Conservation (phyloP, 2,329 filamentous ascomycete genomes). For the Xylariales sp. region DNA sequence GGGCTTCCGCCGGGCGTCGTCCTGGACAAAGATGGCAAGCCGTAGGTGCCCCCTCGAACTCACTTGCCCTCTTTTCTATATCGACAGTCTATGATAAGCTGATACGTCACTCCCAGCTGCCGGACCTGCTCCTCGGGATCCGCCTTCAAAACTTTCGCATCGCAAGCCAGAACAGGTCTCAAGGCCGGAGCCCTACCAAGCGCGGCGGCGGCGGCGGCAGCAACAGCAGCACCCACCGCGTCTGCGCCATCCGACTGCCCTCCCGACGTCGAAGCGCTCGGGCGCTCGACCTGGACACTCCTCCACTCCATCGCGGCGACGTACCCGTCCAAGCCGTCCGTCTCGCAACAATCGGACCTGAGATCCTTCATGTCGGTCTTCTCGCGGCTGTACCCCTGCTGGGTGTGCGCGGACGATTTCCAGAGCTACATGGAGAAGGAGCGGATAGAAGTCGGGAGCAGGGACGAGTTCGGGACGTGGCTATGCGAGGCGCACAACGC, state of each 20-base stretch:
- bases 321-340: conserved; percentile 69
- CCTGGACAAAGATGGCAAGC: conserved; percentile 76
- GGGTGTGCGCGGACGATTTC: conserved; percentile 92
- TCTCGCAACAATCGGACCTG: conserved; percentile 69
- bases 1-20: conserved; percentile 66
- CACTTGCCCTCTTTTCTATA: too few species aligned
- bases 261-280: conserved; percentile 81
- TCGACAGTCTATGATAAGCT: neutral
- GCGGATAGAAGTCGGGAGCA: conserved; percentile 53
- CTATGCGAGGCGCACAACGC: conserved; percentile 84
- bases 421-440: conserved; percentile 72
- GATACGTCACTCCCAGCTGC: conserved; percentile 45
- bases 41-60: conserved; percentile 48
- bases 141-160: conserved; percentile 56
- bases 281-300: conserved; percentile 87
- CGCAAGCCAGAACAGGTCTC: conserved; percentile 44
- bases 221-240: conserved; percentile 30
- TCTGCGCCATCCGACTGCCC: conserved; percentile 65
- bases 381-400: conserved; percentile 87
- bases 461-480: conserved; percentile 74
- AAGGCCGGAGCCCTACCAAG: conserved; percentile 30
- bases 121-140: conserved; percentile 64
- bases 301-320: conserved; percentile 86
- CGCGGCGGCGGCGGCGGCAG: conserved; percentile 24
- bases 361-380: conserved; percentile 75